Evolutionary conservation across 495 filamentous ascomycete genomes (phyloP).

Genomic region (Xylaria scruposa): DNA sequence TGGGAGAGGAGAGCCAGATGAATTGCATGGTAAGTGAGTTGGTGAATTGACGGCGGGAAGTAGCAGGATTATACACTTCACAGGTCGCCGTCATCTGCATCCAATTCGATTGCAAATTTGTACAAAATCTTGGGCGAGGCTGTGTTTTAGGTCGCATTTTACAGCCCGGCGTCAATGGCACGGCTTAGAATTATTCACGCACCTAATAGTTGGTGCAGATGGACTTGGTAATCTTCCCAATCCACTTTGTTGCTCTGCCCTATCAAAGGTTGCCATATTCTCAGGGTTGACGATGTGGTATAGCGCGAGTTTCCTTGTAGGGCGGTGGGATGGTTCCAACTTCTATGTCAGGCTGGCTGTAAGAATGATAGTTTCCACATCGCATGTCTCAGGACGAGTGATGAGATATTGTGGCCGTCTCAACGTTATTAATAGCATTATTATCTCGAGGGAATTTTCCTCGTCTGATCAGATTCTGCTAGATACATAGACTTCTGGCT

Average conservation of each 20-base stretch:
- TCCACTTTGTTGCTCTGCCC: not conserved
- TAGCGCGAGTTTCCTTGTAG: not conserved
- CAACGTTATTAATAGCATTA: not conserved
- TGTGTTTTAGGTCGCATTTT: constrained; percentile 10
- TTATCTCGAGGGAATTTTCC: not conserved
- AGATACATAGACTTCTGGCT: not conserved
- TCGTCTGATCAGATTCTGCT: not conserved
- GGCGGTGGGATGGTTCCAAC: not conserved
- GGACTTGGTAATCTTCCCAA: not conserved
- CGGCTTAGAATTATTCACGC: constrained; percentile 18
- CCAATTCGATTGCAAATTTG: constrained; percentile 23
- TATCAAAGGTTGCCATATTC: no score
- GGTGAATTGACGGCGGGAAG: constrained; percentile 7
- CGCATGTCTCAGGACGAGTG: not conserved
- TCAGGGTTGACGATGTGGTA: not conserved
- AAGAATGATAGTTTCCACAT: not conserved
- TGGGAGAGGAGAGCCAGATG: not conserved
- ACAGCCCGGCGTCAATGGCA: constrained; percentile 19
- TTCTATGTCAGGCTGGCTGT: not conserved
- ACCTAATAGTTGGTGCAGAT: not conserved
- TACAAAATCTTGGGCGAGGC: constrained; percentile 19
- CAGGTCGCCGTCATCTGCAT: constrained; percentile 18
- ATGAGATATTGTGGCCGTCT: not conserved
- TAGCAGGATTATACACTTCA: not conserved
- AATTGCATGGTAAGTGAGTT: constrained; percentile 17